Evolutionary conservation across 2,329 filamentous ascomycete species (phyloP).

Genomic region (Eurotiales sp.): DNA sequence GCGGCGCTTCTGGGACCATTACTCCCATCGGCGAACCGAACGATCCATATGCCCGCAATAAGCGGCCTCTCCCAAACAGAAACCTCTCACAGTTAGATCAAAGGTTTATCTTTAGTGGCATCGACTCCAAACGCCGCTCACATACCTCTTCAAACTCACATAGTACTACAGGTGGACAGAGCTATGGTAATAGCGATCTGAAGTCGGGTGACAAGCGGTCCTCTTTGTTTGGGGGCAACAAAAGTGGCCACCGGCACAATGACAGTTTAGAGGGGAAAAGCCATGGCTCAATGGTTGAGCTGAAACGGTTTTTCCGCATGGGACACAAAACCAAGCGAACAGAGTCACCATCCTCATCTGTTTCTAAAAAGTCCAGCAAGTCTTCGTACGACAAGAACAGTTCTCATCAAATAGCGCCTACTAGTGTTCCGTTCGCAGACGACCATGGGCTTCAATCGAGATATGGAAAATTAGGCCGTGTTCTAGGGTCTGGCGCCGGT

Average conservation of each 20-base stretch:
- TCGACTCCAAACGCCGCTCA: constrained; percentile 64
- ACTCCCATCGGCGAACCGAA: constrained; percentile 76
- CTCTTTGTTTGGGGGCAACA: constrained; percentile 51
- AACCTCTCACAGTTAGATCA: constrained; percentile 68
- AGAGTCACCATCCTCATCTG: constrained; percentile 61
- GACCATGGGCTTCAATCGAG: constrained; percentile 87
- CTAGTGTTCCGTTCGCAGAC: constrained; percentile 78
- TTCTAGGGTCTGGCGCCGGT: constrained; percentile 88
- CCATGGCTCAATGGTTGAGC: constrained; percentile 83
- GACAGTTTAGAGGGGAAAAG: constrained; percentile 47
- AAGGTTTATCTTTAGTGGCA: constrained; percentile 77
- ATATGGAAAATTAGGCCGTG: constrained; percentile 93
- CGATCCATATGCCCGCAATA: constrained; percentile 82
- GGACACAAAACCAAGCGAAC: constrained; percentile 60
- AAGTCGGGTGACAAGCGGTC: constrained; percentile 47
- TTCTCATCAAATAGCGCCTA: constrained; percentile 49
- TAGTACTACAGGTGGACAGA: not conserved
- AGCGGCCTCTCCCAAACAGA: constrained; percentile 65
- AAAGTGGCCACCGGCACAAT: constrained; percentile 38
- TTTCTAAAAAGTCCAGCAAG: constrained; percentile 53
- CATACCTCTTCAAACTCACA: constrained; percentile 36
- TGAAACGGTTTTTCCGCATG: constrained; percentile 93
- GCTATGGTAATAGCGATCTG: constrained; percentile 1
- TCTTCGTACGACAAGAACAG: constrained; percentile 50
- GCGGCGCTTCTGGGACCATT: constrained; percentile 65